phyloP scores from a whole-genome alignment of 2,329 filamentous ascomycete species.

The Aspergillus niger region DNA sequence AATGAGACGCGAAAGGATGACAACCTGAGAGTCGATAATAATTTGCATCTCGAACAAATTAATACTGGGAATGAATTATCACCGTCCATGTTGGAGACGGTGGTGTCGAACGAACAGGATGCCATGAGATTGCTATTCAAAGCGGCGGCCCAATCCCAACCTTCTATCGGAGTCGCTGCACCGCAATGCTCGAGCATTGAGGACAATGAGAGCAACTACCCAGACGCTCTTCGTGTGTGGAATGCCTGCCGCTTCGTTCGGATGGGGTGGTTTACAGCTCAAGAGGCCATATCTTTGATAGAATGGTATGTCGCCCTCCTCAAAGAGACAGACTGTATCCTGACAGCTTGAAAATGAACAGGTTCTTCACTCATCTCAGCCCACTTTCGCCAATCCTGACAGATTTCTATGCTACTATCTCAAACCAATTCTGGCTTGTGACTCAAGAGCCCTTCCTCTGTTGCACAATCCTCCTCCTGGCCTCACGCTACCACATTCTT shows the following conservation, averaged over 20 bases:
- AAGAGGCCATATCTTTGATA: slow-evolving; percentile 53
- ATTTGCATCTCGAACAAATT: background rate
- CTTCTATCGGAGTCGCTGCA: slow-evolving; percentile 31
- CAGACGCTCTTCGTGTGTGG: slow-evolving; percentile 46
- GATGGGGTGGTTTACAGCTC: slow-evolving; percentile 57
- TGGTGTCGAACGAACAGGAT: slow-evolving; percentile 55
- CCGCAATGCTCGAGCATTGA: background rate
- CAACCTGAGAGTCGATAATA: too few relatives aligned
- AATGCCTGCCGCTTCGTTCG: slow-evolving; percentile 54
- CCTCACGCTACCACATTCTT: slow-evolving; percentile 50
- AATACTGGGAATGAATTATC: slow-evolving; percentile 24
- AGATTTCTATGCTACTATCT: slow-evolving; percentile 50
- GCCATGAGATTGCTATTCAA: slow-evolving; percentile 54
- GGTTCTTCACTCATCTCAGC: slow-evolving; percentile 51
- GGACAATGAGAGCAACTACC: slow-evolving; percentile 14
- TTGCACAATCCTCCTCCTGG: slow-evolving; percentile 55
- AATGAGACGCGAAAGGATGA: background rate
- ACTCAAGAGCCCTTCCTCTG: slow-evolving; percentile 55
- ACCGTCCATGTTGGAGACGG: slow-evolving; percentile 49
- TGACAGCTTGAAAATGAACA: slow-evolving; percentile 14
- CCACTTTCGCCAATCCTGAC: slow-evolving; percentile 52
- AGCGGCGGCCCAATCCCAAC: slow-evolving; percentile 44
- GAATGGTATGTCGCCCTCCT: slow-evolving; percentile 40
- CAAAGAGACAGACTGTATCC: background rate
- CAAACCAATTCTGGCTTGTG: slow-evolving; percentile 51